Evolutionary conservation across 108 stramenopile species (phyloP).

Genomic region (Cyclotella atomus): DNA sequence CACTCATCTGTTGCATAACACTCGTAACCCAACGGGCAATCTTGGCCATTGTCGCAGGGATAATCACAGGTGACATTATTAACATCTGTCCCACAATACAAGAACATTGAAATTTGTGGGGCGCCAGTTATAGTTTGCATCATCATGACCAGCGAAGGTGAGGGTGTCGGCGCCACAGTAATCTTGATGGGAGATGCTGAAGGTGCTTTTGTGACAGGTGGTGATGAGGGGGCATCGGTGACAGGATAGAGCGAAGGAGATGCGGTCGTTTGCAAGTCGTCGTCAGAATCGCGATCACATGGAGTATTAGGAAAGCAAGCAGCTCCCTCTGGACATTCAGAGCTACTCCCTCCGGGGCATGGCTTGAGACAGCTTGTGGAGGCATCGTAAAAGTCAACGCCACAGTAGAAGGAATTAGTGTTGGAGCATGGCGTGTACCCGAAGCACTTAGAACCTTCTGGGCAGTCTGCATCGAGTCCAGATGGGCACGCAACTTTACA

Average conservation of each 20-base stretch:
- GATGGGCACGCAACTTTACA: constrained; percentile 47
- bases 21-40: constrained; percentile 43
- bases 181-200: constrained; percentile 14
- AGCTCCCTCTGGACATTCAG: constrained; percentile 41
- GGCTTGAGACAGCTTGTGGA: constrained; percentile 45
- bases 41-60: constrained; percentile 40
- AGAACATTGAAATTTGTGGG: constrained; percentile 42
- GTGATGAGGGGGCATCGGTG: background rate
- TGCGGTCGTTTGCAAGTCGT: background rate
- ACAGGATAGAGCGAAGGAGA: background rate
- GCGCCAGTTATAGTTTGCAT: constrained; percentile 27
- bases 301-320: constrained; percentile 59
- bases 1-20: constrained; percentile 50
- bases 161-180: constrained; percentile 50
- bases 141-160: constrained; percentile 70
- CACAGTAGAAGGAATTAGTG: constrained; percentile 51
- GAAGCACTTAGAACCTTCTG: constrained; percentile 40
- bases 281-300: constrained; percentile 13
- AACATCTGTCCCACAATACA: constrained; percentile 43
- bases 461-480: constrained; percentile 50
- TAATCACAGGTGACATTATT: constrained; percentile 42
- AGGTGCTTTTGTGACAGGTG: constrained; percentile 1
- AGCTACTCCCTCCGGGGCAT: constrained; percentile 30
- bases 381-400: constrained; percentile 49
- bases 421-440: constrained; percentile 51